Evolutionary conservation across 1,139 yeast genomes (phyloP), one percentile per base, ranked within the genome.

Genomic region (Hemisphaericaspora xylanilytica): DNA sequence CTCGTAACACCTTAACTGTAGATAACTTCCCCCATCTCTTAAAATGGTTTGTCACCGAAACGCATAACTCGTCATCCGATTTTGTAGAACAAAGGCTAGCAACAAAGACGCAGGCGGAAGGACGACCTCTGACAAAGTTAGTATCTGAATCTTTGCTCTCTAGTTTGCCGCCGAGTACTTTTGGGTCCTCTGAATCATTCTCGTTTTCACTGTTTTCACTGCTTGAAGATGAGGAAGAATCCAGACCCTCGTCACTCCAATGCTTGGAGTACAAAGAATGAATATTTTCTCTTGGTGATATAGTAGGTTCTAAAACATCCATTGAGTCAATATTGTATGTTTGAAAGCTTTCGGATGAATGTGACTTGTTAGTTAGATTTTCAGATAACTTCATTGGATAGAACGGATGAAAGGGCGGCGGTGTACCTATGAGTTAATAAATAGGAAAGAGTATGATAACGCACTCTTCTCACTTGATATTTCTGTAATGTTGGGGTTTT

Each of bases 71-170:
- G 53, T 85, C 92, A 58, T 87, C 96, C 4, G 80, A 59, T 39
- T 74, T 64, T 28, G 68, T 63, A 0, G 89, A 73, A 5, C 85
- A 75, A 41, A 87, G 75, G 55, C 89, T 76, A 25, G 96, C 96
- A 38, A 88, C 96, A 65, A 88, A 88, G 1, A 87, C 85, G 59
- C 96, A 88, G 3, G 95, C 80, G 0, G 95, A 83, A 12, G 95
- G 96, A 29, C 86, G 71, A 5, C 59, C 61, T 40, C 64, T 49
- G 17, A 45, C 33, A 24, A 38, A 43, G 12, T 22, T 22, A n/a
- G 24, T 17, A 4, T 29, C 32, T 11, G 24, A 17, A 3, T 15
- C 32, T 11, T 17, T 18, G 18, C 15, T 29, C n/a, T 29, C 14
- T 29, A 29, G 12, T 11, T 33, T 33, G 16, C 15, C 16, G 11